phyloP scores from a whole-genome alignment of 2,329 filamentous ascomycete species.

The Ophiostoma novo-ulmi region DNA sequence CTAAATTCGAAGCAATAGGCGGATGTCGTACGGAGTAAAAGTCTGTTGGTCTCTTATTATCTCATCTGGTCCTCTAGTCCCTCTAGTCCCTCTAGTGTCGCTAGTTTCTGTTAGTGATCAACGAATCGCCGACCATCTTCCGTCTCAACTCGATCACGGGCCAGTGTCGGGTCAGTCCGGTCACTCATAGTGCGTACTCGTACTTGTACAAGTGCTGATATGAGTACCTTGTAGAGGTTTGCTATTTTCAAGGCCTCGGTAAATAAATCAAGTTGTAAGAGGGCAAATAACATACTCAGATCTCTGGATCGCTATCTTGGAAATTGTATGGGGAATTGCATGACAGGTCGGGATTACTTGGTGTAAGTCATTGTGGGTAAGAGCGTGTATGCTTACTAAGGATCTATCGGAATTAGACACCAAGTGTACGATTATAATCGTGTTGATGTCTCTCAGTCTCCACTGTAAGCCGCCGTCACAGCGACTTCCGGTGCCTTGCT shows the following conservation, averaged over 20 bases:
- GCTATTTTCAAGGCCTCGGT: no score
- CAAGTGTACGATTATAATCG: not conserved
- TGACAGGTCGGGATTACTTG: not conserved
- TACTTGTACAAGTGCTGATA: not conserved
- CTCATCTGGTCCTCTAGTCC: not conserved
- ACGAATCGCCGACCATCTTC: constrained; percentile 8
- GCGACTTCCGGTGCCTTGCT: not conserved
- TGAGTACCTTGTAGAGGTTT: not conserved
- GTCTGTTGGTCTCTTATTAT: not conserved
- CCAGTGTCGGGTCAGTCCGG: not conserved
- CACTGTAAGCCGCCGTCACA: constrained; percentile 9
- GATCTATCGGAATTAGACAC: not conserved
- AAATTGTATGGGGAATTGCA: not conserved
- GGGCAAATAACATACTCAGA: not conserved
- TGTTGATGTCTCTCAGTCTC: not conserved
- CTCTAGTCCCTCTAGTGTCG: not conserved
- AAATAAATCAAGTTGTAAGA: not conserved
- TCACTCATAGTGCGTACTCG: not conserved
- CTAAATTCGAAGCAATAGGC: not conserved
- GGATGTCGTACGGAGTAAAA: not conserved
- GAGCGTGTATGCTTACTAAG: not conserved
- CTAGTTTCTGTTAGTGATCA: not conserved
- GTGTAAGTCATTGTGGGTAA: not conserved
- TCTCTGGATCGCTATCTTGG: not conserved
- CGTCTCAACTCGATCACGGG: constrained; percentile 5